These are phyloP conservation scores for Albizia julibrissin DNA, from an alignment of 306 rosid genomes.

Conservation along the genomic window DNA sequence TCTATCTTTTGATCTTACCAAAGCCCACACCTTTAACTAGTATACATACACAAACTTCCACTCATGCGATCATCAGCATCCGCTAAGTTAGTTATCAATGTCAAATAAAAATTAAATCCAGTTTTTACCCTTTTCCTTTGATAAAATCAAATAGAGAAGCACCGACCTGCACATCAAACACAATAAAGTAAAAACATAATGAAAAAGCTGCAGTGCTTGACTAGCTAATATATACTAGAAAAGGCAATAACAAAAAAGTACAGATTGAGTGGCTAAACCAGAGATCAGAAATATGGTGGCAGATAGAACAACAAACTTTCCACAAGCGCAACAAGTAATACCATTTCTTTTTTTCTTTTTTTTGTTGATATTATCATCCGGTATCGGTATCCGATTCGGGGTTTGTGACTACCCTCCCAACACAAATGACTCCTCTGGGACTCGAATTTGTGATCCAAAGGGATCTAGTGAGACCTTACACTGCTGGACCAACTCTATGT, in stretches of 20 bases:
- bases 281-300: background rate
- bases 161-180: constrained; percentile 77
- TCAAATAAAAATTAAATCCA: constrained; percentile 23
- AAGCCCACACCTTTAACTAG: constrained; percentile 1
- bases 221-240: constrained; percentile 14
- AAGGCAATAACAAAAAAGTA: constrained; percentile 25
- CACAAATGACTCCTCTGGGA: too few species aligned
- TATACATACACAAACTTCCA: background rate
- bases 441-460: too few species aligned
- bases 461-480: too few species aligned
- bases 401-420: too few species aligned
- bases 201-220: constrained; percentile 6
- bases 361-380: too few species aligned
- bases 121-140: constrained; percentile 75
- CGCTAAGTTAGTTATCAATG: background rate
- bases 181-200: constrained; percentile 15
- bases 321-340: constrained; percentile 13
- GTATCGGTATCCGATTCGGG: too few species aligned
- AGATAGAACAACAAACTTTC: constrained; percentile 1
- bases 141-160: constrained; percentile 77
- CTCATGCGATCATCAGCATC: constrained; percentile 8
- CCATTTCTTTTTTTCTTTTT: background rate
- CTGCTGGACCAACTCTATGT: too few species aligned
- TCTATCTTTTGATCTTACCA: background rate
- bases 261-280: background rate